These are phyloP conservation scores for Arxiozyma telluris DNA, from an alignment of 1,139 yeast species.

Conservation along the genomic window DNA sequence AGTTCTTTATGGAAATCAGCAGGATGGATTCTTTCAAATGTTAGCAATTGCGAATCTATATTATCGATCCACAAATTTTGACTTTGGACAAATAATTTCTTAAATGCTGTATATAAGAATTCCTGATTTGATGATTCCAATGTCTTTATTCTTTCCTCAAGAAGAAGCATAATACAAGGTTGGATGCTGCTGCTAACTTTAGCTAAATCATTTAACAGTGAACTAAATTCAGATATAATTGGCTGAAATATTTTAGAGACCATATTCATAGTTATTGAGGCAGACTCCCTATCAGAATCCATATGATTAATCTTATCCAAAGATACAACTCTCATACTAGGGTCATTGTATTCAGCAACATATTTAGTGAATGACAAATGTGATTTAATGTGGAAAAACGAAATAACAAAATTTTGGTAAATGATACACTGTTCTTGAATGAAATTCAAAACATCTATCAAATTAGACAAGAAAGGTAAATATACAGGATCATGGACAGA, in stretches of 20 bases:
- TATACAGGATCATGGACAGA: constrained; percentile 11
- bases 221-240: constrained; percentile 32
- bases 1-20: constrained; percentile 38
- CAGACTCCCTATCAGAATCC: constrained; percentile 46
- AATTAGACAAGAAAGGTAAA: constrained; percentile 8
- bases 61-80: constrained; percentile 51
- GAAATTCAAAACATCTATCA: constrained; percentile 28
- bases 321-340: constrained; percentile 28
- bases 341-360: constrained; percentile 35
- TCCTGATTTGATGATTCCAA: constrained; percentile 56
- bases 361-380: constrained; percentile 42
- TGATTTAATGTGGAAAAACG: constrained; percentile 56
- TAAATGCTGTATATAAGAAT: constrained; percentile 46
- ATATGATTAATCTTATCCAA: constrained; percentile 32
- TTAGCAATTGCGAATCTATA: constrained; percentile 45
- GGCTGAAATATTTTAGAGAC: constrained; percentile 52
- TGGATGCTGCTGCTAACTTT: constrained; percentile 35
- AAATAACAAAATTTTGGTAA: constrained; percentile 58
- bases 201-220: constrained; percentile 34
- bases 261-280: constrained; percentile 44
- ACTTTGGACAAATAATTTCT: constrained; percentile 45
- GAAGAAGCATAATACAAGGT: constrained; percentile 37
- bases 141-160: constrained; percentile 33
- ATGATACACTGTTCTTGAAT: constrained; percentile 39
- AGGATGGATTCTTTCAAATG: constrained; percentile 43